phyloP scores from a whole-genome alignment of 192 early-diverging fungal species.

The Backusella liffmaniae region DNA sequence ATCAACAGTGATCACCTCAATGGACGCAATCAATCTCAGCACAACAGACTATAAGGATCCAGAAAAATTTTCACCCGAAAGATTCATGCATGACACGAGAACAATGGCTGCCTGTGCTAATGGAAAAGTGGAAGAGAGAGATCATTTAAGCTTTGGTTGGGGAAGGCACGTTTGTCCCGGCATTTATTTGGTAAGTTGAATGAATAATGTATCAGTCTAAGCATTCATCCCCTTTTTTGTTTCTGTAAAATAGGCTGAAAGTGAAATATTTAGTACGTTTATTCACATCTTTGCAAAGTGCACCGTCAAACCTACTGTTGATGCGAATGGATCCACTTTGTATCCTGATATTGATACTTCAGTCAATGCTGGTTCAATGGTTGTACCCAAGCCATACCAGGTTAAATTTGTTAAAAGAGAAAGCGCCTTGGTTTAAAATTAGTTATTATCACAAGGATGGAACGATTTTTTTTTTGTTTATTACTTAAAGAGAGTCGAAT shows the following conservation, averaged over 20 bases:
- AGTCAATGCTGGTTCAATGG: neutral
- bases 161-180: neutral
- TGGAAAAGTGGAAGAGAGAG: neutral
- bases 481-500: too few relatives aligned
- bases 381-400: neutral
- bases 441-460: neutral
- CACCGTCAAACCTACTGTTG: neutral
- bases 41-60: neutral
- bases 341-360: neutral
- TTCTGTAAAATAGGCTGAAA: neutral
- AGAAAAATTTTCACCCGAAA: neutral
- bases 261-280: neutral
- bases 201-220: neutral
- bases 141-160: neutral
- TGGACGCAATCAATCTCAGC: neutral
- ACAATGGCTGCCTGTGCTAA: constrained; percentile 1
- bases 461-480: too few relatives aligned
- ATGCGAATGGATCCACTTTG: neutral
- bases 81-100: neutral
- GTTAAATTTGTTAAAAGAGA: neutral
- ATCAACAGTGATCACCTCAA: neutral
- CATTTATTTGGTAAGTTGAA: neutral
- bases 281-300: neutral
- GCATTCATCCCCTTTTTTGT: neutral
- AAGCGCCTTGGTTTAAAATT: neutral